Percentiles rank a stretch among this genome's conserved stretches.
Evolutionary conservation across 208 protist genomes (phyloP).

Genomic region (Crithidia expoeki): DNA sequence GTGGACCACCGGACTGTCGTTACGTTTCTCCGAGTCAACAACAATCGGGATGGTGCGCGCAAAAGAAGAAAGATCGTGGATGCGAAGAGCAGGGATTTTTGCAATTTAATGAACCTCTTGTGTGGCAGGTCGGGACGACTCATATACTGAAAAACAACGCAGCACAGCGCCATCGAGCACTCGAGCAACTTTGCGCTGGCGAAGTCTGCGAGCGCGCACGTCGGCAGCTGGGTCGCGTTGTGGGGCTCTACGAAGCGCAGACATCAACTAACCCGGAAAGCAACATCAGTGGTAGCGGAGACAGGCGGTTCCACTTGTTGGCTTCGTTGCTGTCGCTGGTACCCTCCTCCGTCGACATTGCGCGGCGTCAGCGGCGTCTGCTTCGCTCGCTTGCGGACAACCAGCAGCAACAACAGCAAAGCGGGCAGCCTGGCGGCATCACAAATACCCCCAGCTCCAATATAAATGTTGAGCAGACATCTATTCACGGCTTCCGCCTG

Average conservation of each 20-base stretch:
- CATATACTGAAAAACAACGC: not conserved
- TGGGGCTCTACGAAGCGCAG: constrained; percentile 14
- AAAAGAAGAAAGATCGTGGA: not conserved
- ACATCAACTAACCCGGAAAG: not conserved
- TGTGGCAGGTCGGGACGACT: not conserved
- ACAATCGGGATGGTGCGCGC: not conserved
- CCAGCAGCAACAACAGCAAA: not conserved
- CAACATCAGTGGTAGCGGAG: not conserved
- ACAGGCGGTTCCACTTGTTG: constrained; percentile 19
- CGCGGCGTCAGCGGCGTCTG: constrained; percentile 20
- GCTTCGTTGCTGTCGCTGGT: constrained; percentile 22
- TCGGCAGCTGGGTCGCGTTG: constrained; percentile 21
- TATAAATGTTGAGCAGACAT: too few relatives aligned
- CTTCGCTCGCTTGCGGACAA: not conserved
- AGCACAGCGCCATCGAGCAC: not conserved
- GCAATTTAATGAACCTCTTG: constrained; percentile 29
- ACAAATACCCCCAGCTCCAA: too few relatives aligned
- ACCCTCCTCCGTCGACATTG: constrained; percentile 13
- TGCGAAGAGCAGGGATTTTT: not conserved
- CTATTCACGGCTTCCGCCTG: not conserved
- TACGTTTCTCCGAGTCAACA: not conserved
- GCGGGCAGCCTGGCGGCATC: not conserved
- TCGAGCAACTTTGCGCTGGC: constrained; percentile 28
- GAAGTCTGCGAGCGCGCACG: constrained; percentile 33
- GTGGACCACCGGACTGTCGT: not conserved